Evolutionary conservation across 345 rosid genomes (phyloP), one percentile per base, ranked within the genome.

Genomic region (Euclidium syriacum): DNA sequence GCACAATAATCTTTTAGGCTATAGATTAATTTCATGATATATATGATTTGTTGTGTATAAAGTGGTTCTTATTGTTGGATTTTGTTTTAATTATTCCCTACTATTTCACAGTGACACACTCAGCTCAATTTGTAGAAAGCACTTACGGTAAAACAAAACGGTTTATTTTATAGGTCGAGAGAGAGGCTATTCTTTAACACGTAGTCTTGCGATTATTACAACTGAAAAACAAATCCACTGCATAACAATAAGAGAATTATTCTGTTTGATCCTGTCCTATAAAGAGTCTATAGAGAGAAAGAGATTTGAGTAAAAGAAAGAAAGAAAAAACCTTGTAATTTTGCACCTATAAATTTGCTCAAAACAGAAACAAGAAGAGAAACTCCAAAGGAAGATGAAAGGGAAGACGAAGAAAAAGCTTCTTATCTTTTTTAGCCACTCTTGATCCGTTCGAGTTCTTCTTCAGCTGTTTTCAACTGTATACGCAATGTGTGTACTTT

Each of bases 401-500:
- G 44, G 58, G 52, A 56, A 14, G 10, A 72, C 65, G 60, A 74
- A 41, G 62, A 42, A 46, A 68, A 27, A 52, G 42, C 57, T n/a
- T n/a, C 80, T 72, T 54, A 62, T 38, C 80, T 68, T 60, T 83
- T 68, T 60, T 83, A 85, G 50, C 96, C 88, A 75, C 81, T 90
- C 57, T 65, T 71, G 59, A 76, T 64, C 54, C 69, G 83, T 70
- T 83, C 86, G 0, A 95, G 83, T 44, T 86, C 85, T 42, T 75
- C 85, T 83, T 90, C 97, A 4, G 96, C 85, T 40, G 82, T 79
- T 50, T 53, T 58, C 78, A 95, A 62, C 65, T 77, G 83, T 61
- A 72, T 44, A 59, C 73, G 86, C 32, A 90, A 75, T 10, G 74
- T 52, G 19, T 79, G 56, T 39, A 90, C 68, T 73, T 74, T 86